Evolutionary conservation across 2,329 filamentous ascomycete species (phyloP).

Genomic region (Claviceps fusiformis): DNA sequence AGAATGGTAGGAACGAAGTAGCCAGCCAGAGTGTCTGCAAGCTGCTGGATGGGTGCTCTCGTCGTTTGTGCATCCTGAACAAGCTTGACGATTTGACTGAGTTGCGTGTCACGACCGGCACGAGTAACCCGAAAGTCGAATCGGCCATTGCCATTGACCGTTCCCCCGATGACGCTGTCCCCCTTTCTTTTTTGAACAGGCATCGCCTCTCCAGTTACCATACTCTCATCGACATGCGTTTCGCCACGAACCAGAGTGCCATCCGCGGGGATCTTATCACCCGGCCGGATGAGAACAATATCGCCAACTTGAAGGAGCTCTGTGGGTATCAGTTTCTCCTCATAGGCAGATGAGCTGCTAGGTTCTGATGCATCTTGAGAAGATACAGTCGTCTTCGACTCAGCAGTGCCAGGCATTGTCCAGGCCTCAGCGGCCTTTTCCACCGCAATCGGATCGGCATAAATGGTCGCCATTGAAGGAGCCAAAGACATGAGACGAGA

Average conservation of each 20-base stretch:
- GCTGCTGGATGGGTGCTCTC: slow-evolving; percentile 82
- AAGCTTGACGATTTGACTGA: slow-evolving; percentile 96
- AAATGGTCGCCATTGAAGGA: slow-evolving; percentile 94
- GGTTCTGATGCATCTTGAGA: slow-evolving; percentile 15
- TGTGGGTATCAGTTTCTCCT: slow-evolving; percentile 78
- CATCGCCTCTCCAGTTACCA: slow-evolving; percentile 97
- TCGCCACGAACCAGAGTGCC: slow-evolving; percentile 77
- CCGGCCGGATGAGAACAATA: slow-evolving; percentile 81
- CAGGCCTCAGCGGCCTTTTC: slow-evolving; percentile 79
- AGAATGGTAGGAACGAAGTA: slow-evolving; percentile 91
- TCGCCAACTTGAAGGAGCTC: slow-evolving; percentile 91
- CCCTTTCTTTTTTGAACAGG: slow-evolving; percentile 82
- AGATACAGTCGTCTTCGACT: slow-evolving; percentile 27
- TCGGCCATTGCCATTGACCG: slow-evolving; percentile 85
- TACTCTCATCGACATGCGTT: slow-evolving; percentile 91
- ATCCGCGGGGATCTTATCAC: slow-evolving; percentile 93
- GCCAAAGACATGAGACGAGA: slow-evolving; percentile 91
- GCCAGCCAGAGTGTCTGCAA: slow-evolving; percentile 82
- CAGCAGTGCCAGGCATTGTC: slow-evolving; percentile 24
- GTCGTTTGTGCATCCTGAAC: slow-evolving; percentile 95
- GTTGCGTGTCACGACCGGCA: slow-evolving; percentile 86
- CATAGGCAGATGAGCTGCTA: slow-evolving; percentile 47
- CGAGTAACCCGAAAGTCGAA: slow-evolving; percentile 86
- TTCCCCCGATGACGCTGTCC: slow-evolving; percentile 73
- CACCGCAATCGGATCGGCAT: slow-evolving; percentile 83